Evolutionary conservation across 2,329 filamentous ascomycete genomes (phyloP).

Genomic region (Neospermospora avenae): DNA sequence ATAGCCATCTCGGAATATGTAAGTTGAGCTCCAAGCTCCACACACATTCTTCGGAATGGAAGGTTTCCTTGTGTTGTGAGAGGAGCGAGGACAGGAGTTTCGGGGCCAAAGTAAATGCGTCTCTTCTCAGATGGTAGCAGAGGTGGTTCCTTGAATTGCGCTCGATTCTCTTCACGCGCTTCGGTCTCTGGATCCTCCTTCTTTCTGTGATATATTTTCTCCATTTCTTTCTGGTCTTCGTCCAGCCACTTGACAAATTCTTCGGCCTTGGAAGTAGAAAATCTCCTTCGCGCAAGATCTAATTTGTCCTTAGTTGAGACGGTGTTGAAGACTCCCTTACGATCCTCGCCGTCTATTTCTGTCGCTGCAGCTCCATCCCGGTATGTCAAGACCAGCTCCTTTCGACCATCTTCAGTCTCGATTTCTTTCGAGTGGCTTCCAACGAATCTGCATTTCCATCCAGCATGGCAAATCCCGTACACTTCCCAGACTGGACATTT

Average conservation of each 20-base stretch:
- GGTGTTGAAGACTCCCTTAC: slow-evolving; percentile 70
- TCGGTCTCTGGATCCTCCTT: slow-evolving; percentile 38
- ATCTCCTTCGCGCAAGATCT: slow-evolving; percentile 68
- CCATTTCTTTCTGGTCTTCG: slow-evolving; percentile 51
- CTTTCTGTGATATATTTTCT: slow-evolving; percentile 46
- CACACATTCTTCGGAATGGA: slow-evolving; percentile 87
- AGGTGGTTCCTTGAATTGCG: slow-evolving; percentile 79
- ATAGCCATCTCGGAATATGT: slow-evolving; percentile 99
- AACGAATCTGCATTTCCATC: slow-evolving; percentile 94
- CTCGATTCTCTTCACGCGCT: slow-evolving; percentile 66
- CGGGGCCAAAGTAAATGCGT: slow-evolving; percentile 85
- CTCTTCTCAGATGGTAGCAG: slow-evolving; percentile 92
- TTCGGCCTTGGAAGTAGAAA: slow-evolving; percentile 69
- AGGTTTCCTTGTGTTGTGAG: slow-evolving; percentile 96
- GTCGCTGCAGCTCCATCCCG: slow-evolving; percentile 29
- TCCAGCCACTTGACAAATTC: slow-evolving; percentile 76
- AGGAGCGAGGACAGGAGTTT: slow-evolving; percentile 91
- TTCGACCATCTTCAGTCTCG: slow-evolving; percentile 72
- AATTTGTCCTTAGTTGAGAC: slow-evolving; percentile 69
- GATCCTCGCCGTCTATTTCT: slow-evolving; percentile 41
- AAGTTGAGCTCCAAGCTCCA: slow-evolving; percentile 82
- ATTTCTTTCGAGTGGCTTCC: slow-evolving; percentile 82
- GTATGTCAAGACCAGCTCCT: slow-evolving; percentile 72
- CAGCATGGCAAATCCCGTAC: slow-evolving; percentile 73
- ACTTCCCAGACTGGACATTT: slow-evolving; percentile 78